These are phyloP conservation scores for Amaranthus tricolor DNA, from an alignment of 179 eudicot species.

Conservation along the genomic window DNA sequence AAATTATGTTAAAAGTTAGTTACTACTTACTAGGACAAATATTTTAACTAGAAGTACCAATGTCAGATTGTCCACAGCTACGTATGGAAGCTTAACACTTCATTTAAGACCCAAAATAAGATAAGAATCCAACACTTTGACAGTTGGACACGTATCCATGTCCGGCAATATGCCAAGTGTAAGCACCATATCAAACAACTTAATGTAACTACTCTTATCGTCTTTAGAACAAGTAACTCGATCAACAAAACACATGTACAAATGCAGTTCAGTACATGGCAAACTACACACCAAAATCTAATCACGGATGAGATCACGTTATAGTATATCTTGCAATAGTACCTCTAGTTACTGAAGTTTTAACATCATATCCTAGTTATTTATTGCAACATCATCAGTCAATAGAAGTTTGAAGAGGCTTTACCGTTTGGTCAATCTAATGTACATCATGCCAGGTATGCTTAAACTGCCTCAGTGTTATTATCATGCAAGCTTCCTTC, in stretches of 20 bases:
- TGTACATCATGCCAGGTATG: slow-evolving; percentile 7
- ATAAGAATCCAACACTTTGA: not conserved
- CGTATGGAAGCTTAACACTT: not conserved
- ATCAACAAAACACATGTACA: not conserved
- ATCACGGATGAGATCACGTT: not conserved
- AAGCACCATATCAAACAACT: not conserved
- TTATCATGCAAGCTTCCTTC: slow-evolving; percentile 12
- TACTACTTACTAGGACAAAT: too few species aligned
- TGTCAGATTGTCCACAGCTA: too few species aligned
- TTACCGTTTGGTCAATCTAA: slow-evolving; percentile 1
- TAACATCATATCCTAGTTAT: not conserved
- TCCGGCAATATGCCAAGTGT: too few species aligned
- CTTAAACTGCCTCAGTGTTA: slow-evolving; percentile 10
- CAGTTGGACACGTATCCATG: not conserved
- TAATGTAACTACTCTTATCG: not conserved
- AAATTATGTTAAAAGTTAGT: not conserved
- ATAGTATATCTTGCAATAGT: not conserved
- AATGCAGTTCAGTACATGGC: not conserved
- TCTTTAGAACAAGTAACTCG: not conserved
- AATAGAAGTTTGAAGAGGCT: slow-evolving; percentile 5
- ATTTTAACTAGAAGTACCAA: not conserved
- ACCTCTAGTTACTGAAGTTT: not conserved
- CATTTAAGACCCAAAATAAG: not conserved
- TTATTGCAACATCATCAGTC: not conserved
- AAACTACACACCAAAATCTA: not conserved